These are phyloP conservation scores for Durusdinium trenchii DNA, from an alignment of 73 alveolate species.

Conservation along the genomic window DNA sequence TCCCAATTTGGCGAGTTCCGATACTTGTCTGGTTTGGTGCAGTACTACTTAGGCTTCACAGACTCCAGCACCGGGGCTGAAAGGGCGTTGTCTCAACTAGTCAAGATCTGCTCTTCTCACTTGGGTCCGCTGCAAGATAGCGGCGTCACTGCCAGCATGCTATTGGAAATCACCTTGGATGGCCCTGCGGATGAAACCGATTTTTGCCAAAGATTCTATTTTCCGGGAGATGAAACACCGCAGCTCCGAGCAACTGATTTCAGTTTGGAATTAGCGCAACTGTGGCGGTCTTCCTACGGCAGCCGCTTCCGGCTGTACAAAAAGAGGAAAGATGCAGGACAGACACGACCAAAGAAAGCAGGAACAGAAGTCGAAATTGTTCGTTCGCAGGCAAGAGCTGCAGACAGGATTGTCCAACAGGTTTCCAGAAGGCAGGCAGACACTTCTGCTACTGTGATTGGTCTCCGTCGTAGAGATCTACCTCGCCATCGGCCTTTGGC, in stretches of 20 bases:
- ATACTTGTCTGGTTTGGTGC: background rate
- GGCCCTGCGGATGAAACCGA: background rate
- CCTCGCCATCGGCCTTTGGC: background rate
- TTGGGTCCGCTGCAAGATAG: background rate
- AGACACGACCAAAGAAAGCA: background rate
- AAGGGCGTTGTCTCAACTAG: background rate
- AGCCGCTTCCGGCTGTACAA: conserved; percentile 35
- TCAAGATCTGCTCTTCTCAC: background rate
- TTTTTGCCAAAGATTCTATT: background rate
- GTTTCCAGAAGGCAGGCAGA: background rate
- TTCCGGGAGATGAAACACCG: background rate
- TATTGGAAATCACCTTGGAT: background rate
- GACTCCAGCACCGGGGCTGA: background rate
- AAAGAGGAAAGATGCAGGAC: background rate
- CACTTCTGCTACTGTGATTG: background rate
- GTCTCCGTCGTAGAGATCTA: background rate
- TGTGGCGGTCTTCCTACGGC: background rate
- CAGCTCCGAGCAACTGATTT: background rate
- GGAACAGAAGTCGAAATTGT: background rate
- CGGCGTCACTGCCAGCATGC: background rate
- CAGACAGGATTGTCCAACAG: background rate
- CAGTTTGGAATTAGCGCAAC: background rate
- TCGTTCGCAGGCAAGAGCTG: background rate
- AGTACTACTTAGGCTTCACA: background rate
- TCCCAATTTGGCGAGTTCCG: too few relatives aligned